Conservation (phyloP, 805 yeast genomes). For the Suhomyces vadensis region DNA sequence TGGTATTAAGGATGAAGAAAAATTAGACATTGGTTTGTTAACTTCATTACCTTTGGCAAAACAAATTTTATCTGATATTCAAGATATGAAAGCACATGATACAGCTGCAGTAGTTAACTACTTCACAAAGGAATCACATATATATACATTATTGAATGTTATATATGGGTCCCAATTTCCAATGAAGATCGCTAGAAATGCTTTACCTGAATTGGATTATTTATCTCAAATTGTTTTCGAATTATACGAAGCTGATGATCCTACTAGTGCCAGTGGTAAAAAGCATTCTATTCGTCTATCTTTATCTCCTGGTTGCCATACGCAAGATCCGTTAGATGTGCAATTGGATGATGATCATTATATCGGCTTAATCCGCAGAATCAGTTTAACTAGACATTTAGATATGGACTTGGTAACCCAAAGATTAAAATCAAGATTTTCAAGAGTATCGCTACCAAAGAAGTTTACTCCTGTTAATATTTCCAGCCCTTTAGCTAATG, state of each 20-base stretch:
- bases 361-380: slow-evolving; percentile 91
- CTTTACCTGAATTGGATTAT: slow-evolving; percentile 94
- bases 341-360: slow-evolving; percentile 95
- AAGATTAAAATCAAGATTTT: slow-evolving; percentile 75
- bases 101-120: slow-evolving; percentile 85
- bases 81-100: slow-evolving; percentile 73
- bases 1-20: slow-evolving; percentile 94
- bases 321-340: slow-evolving; percentile 95
- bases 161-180: slow-evolving; percentile 91
- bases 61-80: slow-evolving; percentile 79
- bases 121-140: slow-evolving; percentile 96
- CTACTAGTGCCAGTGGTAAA: slow-evolving; percentile 59
- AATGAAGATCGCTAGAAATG: slow-evolving; percentile 93
- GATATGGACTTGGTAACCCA: slow-evolving; percentile 88
- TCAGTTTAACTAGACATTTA: slow-evolving; percentile 86
- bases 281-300: slow-evolving; percentile 88
- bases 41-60: slow-evolving; percentile 93
- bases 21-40: slow-evolving; percentile 90
- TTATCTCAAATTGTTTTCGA: slow-evolving; percentile 93
- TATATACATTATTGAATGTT: slow-evolving; percentile 87
- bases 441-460: slow-evolving; percentile 87
- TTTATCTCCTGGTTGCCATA: slow-evolving; percentile 97
- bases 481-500: slow-evolving; percentile 57
- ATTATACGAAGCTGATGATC: slow-evolving; percentile 78
- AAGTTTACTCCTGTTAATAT: slow-evolving; percentile 87